A percentile compares a stretch with the other conserved stretches of the same genome.
phyloP scores from a whole-genome alignment of 2,329 filamentous ascomycete genomes.

The Colletotrichum phormii region DNA sequence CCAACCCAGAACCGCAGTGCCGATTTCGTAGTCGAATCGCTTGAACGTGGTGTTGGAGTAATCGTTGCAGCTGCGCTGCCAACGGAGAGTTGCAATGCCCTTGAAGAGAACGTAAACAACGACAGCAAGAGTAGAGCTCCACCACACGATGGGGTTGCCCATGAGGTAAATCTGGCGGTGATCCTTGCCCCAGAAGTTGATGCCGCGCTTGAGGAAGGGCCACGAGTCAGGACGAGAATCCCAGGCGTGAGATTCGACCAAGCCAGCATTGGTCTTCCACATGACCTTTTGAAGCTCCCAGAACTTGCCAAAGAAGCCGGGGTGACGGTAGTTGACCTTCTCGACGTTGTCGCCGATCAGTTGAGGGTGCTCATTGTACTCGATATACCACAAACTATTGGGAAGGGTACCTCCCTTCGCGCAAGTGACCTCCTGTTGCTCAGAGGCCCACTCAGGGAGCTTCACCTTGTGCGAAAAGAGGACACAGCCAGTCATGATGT shows the following conservation, averaged over 20 bases:
- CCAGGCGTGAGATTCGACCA: slow-evolving; percentile 97
- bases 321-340: slow-evolving; percentile 95
- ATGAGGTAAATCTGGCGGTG: slow-evolving; percentile 96
- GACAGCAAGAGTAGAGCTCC: slow-evolving; percentile 84
- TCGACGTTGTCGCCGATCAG: slow-evolving; percentile 78
- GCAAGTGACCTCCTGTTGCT: slow-evolving; percentile 99
- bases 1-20: slow-evolving; percentile 91
- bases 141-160: slow-evolving; percentile 96
- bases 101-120: slow-evolving; percentile 86
- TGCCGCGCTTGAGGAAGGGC: slow-evolving; percentile 91
- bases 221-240: slow-evolving; percentile 94
- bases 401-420: slow-evolving; percentile 90
- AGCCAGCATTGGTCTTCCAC: slow-evolving; percentile 98
- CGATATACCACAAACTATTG: slow-evolving; percentile 97
- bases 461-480: slow-evolving; percentile 99
- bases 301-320: slow-evolving; percentile 97
- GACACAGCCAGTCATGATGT: slow-evolving; percentile 95
- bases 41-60: slow-evolving; percentile 88
- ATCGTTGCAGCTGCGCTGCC: slow-evolving; percentile 93
- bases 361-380: slow-evolving; percentile 86
- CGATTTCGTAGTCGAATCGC: slow-evolving; percentile 97
- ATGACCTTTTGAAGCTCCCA: slow-evolving; percentile 97
- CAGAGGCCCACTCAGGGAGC: slow-evolving; percentile 96
- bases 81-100: slow-evolving; percentile 85
- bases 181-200: slow-evolving; percentile 99